Base-by-base conservation (phyloP, 768 basidiomycete genomes). In the Naganishia randhawae region DNA sequence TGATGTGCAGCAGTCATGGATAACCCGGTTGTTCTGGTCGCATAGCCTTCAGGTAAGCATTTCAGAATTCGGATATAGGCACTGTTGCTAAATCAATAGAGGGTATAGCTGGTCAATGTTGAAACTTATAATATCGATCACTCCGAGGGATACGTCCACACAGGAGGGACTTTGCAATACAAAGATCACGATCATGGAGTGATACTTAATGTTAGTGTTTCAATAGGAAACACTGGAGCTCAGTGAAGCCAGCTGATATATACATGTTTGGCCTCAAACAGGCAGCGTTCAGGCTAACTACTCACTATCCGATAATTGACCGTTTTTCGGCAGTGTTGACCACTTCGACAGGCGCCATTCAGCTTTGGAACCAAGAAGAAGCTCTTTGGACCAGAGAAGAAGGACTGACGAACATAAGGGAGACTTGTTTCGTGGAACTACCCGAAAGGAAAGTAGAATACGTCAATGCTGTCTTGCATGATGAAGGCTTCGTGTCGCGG, bases 371-470 rank as follows among this genome's bases (percentile, higher is more conserved):
- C 53, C 83, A 85, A 27, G 82, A 85, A 32, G 74, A 82, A 39
- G 80, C 86, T 32, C 82, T 84, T 32, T 95, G 92, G 91, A 85
- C 84, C 0, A 84, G 92, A 54, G 92, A 95, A 75, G 93, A 97
- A 75, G 84, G 85, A 1, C 82, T 95, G 11, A 82, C 90, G 0
- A 82, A 85, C 1, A 83, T 90, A 55, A 83, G 71, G 27, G 83
- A 84, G 0, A 86, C 87, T 1, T 85, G 87, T 62, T 86, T 92
- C 66, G 85, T 92, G 25, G 90, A 92, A 71, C 83, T 95, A 17
- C 90, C 90, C 0, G 89, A 90, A 77, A 73, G 79, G 42, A 81
- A 83, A 69, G 74, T 80, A 14, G 78, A 78, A 63, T 77, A 77
- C n/a, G 72, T 78, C 9, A 51, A 71, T 32, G 70, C 68, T 31